Percentiles rank a stretch among this genome's conserved stretches.
These are phyloP conservation scores for Ustilago sp. DNA, from an alignment of 1,284 basidiomycete species.

Conservation along the genomic window DNA sequence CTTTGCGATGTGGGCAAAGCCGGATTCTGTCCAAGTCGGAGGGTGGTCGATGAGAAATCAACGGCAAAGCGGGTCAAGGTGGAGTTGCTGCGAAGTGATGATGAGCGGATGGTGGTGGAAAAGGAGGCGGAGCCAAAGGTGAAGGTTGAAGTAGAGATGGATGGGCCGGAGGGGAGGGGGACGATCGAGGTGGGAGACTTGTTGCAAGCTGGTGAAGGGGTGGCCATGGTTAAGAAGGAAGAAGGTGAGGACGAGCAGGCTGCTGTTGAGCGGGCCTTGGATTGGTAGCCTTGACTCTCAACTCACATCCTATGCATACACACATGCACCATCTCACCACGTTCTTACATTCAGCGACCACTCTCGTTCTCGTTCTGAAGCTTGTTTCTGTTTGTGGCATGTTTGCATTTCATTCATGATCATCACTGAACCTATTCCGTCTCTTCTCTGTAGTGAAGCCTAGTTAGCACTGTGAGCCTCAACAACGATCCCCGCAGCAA, in stretches of 20 bases:
- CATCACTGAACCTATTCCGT: background rate
- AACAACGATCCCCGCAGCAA: constrained; percentile 80
- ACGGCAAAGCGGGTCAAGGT: constrained; percentile 48
- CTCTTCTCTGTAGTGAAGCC: background rate
- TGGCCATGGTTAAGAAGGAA: constrained; percentile 24
- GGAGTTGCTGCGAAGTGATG: constrained; percentile 1
- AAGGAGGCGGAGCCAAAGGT: constrained; percentile 9
- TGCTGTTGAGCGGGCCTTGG: constrained; percentile 26
- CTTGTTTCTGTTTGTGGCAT: background rate
- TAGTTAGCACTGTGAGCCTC: constrained; percentile 38
- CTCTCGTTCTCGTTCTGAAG: background rate
- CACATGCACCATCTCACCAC: background rate
- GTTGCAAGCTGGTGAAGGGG: background rate
- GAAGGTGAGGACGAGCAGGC: constrained; percentile 8
- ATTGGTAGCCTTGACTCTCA: constrained; percentile 25
- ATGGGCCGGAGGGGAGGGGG: constrained; percentile 1
- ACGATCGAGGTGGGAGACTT: constrained; percentile 16
- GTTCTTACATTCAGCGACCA: background rate
- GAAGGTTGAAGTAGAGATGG: constrained; percentile 40
- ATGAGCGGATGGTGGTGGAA: background rate
- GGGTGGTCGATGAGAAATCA: constrained; percentile 50
- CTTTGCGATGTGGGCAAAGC: constrained; percentile 54
- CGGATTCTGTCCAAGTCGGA: constrained; percentile 58
- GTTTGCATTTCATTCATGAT: background rate
- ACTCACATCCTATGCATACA: background rate